Evolutionary conservation across 164 flowering plant genomes (phyloP), one percentile per base, ranked within the genome.

Genomic region (Brasenia schreberi): DNA sequence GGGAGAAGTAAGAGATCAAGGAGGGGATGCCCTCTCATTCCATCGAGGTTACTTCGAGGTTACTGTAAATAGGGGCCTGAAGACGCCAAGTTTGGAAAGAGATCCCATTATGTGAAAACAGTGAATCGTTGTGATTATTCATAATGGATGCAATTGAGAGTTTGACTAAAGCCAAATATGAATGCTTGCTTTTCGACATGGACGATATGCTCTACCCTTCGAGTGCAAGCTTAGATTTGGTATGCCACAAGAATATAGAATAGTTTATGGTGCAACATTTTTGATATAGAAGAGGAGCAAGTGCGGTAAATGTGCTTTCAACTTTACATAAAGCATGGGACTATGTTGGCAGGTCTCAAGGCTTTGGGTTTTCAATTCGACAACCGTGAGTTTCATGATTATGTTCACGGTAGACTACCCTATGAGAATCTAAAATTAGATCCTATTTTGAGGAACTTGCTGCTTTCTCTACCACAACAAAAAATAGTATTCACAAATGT

Each of bases 301-400:
- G 96, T 93, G 17, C 96, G 94, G 5, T 78, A 77, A 67, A 80
- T 93, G 88, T 93, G 98, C 79, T 72, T 88, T 71, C 94, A 88
- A 18, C 72, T 93, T 69, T 93, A 93, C 85, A 79, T 67, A 69
- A 92, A 89, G 72, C 66, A 86, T 74, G 98, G 98, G 45, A 93
- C 98, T 17, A 93, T 97, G 42, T 89, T 93, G 98, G 98, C 98
- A 18, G 97, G 98, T 64, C 82, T 93, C 2, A 93, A 87, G 96
- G 88, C 75, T 16, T 79, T 87, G 42, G 97, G 91, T 3, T 89
- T 89, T 71, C 85, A 86, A 67, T 89, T 93, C 70, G 97, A 93
- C 70, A 71, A 89, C 19, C 95, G 87, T 62, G 95, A 87, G 69
- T 90, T 82, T 64, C 98, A 93, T 75, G 85, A 80, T 7, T 84